Evolutionary conservation across 2,329 filamentous ascomycete genomes (phyloP).

Genomic region (Colletotrichum chrysophilum): DNA sequence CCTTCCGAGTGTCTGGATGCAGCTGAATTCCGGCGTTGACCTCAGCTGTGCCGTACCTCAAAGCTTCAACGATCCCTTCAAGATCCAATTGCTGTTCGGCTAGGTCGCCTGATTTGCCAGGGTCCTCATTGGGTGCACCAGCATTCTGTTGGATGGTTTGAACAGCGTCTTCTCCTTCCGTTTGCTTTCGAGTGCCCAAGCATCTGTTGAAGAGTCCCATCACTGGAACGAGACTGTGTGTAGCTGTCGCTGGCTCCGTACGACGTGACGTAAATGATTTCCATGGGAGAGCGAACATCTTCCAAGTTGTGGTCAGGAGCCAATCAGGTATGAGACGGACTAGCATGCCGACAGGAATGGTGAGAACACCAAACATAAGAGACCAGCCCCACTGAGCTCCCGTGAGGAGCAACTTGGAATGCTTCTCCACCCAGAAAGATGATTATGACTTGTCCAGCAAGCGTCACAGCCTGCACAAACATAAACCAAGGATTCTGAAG

Average conservation of each 20-base stretch:
- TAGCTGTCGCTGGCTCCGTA: background rate
- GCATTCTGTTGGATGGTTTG: background rate
- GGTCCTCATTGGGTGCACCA: background rate
- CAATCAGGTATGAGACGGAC: too few relatives aligned
- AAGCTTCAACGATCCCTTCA: background rate
- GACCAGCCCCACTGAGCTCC: too few relatives aligned
- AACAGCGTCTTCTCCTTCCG: background rate
- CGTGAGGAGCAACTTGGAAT: too few relatives aligned
- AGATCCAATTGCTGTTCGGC: background rate
- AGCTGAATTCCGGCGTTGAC: background rate
- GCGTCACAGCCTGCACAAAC: too few relatives aligned
- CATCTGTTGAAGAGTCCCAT: background rate
- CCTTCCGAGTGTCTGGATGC: background rate
- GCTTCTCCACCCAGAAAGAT: too few relatives aligned
- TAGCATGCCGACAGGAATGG: too few relatives aligned
- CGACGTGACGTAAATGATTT: background rate
- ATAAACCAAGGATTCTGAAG: too few relatives aligned
- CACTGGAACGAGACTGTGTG: background rate
- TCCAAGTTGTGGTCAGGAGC: too few relatives aligned
- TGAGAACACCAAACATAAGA: too few relatives aligned
- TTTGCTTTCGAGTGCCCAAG: background rate
- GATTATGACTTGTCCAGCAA: too few relatives aligned
- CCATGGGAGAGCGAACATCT: too few relatives aligned
- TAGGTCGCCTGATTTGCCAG: background rate
- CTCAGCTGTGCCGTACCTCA: background rate